Percentiles rank a stretch among this genome's conserved stretches.
Evolutionary conservation across 139 green algal genomes (phyloP).

Genomic region (Chlamydomonas schloesseri): DNA sequence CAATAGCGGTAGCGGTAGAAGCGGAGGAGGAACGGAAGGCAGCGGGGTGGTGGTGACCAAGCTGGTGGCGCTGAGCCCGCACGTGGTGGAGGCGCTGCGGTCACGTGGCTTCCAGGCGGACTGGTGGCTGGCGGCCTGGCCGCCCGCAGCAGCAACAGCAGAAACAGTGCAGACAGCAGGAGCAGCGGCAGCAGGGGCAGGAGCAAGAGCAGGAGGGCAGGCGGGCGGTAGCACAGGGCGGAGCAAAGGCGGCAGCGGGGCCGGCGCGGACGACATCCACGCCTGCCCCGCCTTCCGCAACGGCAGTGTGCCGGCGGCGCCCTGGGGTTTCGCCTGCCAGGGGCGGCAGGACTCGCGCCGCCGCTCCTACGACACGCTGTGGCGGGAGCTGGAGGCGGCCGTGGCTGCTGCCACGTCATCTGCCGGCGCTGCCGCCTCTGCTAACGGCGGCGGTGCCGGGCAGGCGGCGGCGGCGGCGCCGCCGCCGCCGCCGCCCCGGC

Average conservation of each 20-base stretch:
- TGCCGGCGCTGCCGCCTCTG: neutral
- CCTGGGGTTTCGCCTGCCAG: neutral
- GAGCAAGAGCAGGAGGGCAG: neutral
- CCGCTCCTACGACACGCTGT: neutral
- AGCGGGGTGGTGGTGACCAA: too few relatives aligned
- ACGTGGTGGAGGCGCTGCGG: neutral
- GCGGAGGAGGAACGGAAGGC: too few relatives aligned
- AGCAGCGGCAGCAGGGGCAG: neutral
- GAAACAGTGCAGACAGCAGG: too few relatives aligned
- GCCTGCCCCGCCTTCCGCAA: neutral
- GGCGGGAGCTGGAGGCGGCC: neutral
- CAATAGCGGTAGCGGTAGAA: too few relatives aligned
- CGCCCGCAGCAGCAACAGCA: too few relatives aligned
- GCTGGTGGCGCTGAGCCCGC: conserved; percentile 1
- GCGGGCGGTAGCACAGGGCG: neutral
- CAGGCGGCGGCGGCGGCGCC: neutral
- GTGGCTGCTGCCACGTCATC: neutral
- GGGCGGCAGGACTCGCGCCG: neutral
- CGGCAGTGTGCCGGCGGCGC: neutral
- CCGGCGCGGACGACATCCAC: too few relatives aligned
- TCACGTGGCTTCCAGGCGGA: neutral
- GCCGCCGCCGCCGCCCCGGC: neutral
- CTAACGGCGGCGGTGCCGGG: neutral
- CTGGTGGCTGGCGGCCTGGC: neutral
- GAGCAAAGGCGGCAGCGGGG: neutral